Percentiles rank a stretch among this genome's conserved stretches.
phyloP scores from a whole-genome alignment of 306 rosid species.

The Hippophae rhamnoides region DNA sequence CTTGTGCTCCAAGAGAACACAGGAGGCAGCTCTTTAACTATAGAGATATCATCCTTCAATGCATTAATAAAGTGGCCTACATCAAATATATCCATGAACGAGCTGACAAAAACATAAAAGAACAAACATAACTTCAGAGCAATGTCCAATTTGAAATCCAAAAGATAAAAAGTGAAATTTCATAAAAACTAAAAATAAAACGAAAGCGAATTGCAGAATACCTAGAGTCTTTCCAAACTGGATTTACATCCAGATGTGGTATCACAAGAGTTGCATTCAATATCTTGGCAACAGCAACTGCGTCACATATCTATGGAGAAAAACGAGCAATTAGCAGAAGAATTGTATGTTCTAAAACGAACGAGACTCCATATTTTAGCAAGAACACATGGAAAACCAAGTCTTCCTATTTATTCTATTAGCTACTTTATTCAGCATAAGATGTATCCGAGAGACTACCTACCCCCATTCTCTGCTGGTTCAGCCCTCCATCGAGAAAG shows the following conservation, averaged over 20 bases:
- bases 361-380: background rate
- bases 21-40: constrained; percentile 76
- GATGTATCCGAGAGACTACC: constrained; percentile 10
- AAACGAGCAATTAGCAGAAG: constrained; percentile 13
- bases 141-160: constrained; percentile 12
- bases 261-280: constrained; percentile 94
- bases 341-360: constrained; percentile 4
- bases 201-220: constrained; percentile 14
- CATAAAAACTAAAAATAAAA: constrained; percentile 8
- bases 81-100: constrained; percentile 88
- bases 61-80: constrained; percentile 91
- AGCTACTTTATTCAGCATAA: too few relatives aligned
- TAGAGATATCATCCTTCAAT: constrained; percentile 74
- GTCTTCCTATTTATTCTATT: too few relatives aligned
- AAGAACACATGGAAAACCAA: background rate
- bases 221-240: constrained; percentile 97
- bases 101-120: constrained; percentile 39
- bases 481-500: constrained; percentile 96
- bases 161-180: constrained; percentile 4
- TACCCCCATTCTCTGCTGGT: constrained; percentile 99
- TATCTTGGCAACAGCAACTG: constrained; percentile 90
- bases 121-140: constrained; percentile 10
- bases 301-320: constrained; percentile 76
- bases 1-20: constrained; percentile 89
- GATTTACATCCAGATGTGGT: constrained; percentile 84